Conservation (phyloP, 2,329 filamentous ascomycete species). For the Epichloe sylvatica region DNA sequence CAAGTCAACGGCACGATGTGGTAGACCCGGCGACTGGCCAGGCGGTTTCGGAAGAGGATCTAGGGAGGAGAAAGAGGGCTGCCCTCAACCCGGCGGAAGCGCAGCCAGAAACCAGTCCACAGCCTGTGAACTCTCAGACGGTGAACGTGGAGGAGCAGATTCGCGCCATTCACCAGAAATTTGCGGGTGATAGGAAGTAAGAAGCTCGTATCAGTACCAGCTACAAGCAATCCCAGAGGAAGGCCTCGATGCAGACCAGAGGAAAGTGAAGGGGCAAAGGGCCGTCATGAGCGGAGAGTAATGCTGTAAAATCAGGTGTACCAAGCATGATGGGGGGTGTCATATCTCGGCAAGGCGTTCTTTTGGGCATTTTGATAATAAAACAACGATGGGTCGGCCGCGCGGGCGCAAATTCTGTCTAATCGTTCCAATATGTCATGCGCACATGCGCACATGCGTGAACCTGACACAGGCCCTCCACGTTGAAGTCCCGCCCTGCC, state of each 20-base stretch:
- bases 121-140: conserved; percentile 44
- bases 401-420: too few species aligned
- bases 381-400: not conserved
- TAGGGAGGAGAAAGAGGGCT: conserved; percentile 60
- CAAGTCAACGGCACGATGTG: conserved; percentile 74
- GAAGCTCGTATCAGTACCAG: not conserved
- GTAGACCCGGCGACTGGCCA: conserved; percentile 64
- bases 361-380: not conserved
- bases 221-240: not conserved
- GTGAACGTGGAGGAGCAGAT: conserved; percentile 83
- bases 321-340: conserved; percentile 1
- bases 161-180: conserved; percentile 44
- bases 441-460: too few species aligned
- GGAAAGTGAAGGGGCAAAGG: not conserved
- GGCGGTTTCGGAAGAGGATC: conserved; percentile 57
- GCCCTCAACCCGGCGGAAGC: conserved; percentile 53
- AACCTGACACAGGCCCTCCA: too few species aligned
- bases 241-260: not conserved
- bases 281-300: not conserved
- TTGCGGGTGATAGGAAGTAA: conserved; percentile 25
- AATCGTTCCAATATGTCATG: too few species aligned
- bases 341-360: conserved; percentile 1
- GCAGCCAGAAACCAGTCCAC: conserved; percentile 43
- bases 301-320: conserved; percentile 1
- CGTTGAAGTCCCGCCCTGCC: too few species aligned